Evolutionary conservation across 208 protist species (phyloP), one percentile per base, ranked within the genome.

Genomic region (Plasmodiophora brassicae): DNA sequence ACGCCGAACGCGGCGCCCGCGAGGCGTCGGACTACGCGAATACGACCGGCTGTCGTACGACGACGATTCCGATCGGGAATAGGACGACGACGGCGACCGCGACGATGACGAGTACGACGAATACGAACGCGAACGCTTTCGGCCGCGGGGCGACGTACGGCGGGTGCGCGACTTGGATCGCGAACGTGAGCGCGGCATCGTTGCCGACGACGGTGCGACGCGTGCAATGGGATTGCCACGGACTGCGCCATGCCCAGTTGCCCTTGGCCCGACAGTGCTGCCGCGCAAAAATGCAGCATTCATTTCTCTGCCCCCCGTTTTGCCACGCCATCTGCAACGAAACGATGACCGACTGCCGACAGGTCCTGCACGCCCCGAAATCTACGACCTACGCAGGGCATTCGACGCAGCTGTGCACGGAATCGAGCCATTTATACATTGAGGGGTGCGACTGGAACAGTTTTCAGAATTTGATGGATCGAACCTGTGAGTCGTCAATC

Each of bases 401-500:
- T n/a, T n/a, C n/a, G n/a, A n/a, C n/a, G n/a, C n/a, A n/a, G n/a
- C n/a, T n/a, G n/a, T n/a, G n/a, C n/a, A n/a, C n/a, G n/a, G n/a
- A n/a, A n/a, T n/a, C n/a, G n/a, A n/a, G n/a, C n/a, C n/a, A n/a
- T n/a, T n/a, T n/a, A n/a, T n/a, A n/a, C n/a, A n/a, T n/a, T n/a
- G n/a, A n/a, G n/a, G n/a, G n/a, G n/a, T n/a, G n/a, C n/a, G n/a
- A n/a, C n/a, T n/a, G n/a, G n/a, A n/a, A n/a, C n/a, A n/a, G n/a
- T n/a, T n/a, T 53, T 36, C 41, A 35, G 32, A 86, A 86, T 86
- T 86, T 86, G 84, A 86, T 60, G 1, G 84, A 86, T 65, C 84
- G 43, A 35, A 86, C 46, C 32, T 50, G 28, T n/a, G n/a, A n/a
- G 84, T 25, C 41, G 46, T 86, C 84, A 71, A 86, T 50, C 5